Evolutionary conservation across 108 stramenopile genomes (phyloP).

Genomic region (Nitzschia sp.): DNA sequence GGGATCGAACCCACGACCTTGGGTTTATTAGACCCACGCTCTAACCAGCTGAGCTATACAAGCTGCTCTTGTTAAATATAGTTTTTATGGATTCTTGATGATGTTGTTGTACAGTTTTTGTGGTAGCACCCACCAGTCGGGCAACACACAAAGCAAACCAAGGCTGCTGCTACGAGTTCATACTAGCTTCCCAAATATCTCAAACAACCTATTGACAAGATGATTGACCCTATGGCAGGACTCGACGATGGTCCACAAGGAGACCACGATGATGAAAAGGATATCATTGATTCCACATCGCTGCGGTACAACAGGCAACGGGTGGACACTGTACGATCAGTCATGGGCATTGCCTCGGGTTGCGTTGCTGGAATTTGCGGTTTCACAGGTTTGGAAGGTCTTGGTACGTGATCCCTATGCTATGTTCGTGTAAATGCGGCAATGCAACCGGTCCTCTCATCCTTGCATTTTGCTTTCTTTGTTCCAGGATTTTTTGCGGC

Average conservation of each 20-base stretch:
- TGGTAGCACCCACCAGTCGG: too few species aligned
- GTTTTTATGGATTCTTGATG: too few species aligned
- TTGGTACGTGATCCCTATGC: slow-evolving; percentile 58
- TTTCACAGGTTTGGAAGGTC: slow-evolving; percentile 67
- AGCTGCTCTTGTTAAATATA: not conserved
- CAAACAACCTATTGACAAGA: not conserved
- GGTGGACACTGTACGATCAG: slow-evolving; percentile 76
- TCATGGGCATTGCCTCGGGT: slow-evolving; percentile 81
- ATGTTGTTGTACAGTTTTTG: too few species aligned
- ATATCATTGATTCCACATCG: slow-evolving; percentile 69
- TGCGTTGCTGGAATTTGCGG: slow-evolving; percentile 84
- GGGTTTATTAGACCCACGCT: slow-evolving; percentile 55
- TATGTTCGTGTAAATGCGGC: not conserved
- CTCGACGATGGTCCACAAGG: slow-evolving; percentile 36
- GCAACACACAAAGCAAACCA: too few species aligned
- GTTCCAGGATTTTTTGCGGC: slow-evolving; percentile 56
- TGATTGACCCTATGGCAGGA: slow-evolving; percentile 79
- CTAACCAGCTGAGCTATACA: slow-evolving; percentile 50
- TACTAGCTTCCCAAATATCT: too few species aligned
- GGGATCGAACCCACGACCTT: slow-evolving; percentile 53
- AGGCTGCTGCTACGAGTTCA: too few species aligned
- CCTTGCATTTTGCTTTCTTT: not conserved
- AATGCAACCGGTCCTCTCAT: not conserved
- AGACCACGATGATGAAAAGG: slow-evolving; percentile 43
- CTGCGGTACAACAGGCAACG: slow-evolving; percentile 59